Percentiles rank a stretch among this genome's conserved stretches.
Evolutionary conservation across 257 asterid species (phyloP).

Genomic region (Penstemon newberryi): DNA sequence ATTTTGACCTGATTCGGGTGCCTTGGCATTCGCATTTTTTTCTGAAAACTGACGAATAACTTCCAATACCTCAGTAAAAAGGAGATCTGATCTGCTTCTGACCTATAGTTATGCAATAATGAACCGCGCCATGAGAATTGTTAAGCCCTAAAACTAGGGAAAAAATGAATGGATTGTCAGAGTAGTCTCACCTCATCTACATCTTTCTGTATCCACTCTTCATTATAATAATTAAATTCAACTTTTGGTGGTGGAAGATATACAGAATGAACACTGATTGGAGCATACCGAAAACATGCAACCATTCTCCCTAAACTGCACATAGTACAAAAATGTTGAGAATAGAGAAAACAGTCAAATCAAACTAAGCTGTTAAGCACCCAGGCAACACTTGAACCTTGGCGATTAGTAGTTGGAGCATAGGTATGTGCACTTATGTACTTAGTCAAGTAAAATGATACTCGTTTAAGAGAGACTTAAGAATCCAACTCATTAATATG

Average conservation of each 20-base stretch:
- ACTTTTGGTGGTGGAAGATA: slow-evolving; percentile 77
- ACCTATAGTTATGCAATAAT: slow-evolving; percentile 43
- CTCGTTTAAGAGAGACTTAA: background rate
- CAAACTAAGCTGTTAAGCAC: slow-evolving; percentile 19
- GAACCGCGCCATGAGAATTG: slow-evolving; percentile 28
- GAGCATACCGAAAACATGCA: slow-evolving; percentile 79
- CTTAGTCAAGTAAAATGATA: background rate
- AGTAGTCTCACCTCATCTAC: slow-evolving; percentile 56
- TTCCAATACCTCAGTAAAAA: slow-evolving; percentile 60
- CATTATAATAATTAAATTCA: slow-evolving; percentile 57
- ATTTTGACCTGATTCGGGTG: slow-evolving; percentile 43
- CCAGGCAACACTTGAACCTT: slow-evolving; percentile 22
- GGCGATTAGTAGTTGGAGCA: slow-evolving; percentile 24
- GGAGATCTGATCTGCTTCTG: slow-evolving; percentile 42
- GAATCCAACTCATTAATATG: slow-evolving; percentile 10
- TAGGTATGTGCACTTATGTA: background rate
- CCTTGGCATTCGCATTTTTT: slow-evolving; percentile 33
- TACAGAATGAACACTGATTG: slow-evolving; percentile 73
- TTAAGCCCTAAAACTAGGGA: slow-evolving; percentile 21
- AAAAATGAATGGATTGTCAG: slow-evolving; percentile 20
- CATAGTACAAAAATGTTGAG: slow-evolving; percentile 22
- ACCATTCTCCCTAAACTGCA: slow-evolving; percentile 85
- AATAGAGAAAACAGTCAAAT: slow-evolving; percentile 16
- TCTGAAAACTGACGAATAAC: slow-evolving; percentile 49
- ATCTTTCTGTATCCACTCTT: slow-evolving; percentile 72